Conservation (phyloP, 495 filamentous ascomycete genomes). For the Aspergillus wentii region DNA sequence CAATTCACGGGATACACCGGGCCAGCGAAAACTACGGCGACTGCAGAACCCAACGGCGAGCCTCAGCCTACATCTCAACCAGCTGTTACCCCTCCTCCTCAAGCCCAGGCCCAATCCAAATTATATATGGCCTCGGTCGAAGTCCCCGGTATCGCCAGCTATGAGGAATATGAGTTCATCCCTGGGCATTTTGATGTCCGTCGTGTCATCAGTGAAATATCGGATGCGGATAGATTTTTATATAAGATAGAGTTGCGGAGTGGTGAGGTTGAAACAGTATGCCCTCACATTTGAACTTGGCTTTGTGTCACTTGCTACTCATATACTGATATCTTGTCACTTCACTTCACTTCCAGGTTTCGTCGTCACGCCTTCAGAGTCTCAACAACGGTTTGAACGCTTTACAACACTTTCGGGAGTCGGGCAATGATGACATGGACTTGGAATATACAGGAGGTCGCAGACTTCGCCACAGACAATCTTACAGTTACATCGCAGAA, state of each 20-base stretch:
- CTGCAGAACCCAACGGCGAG: background rate
- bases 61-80: background rate
- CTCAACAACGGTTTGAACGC: constrained; percentile 28
- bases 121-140: constrained; percentile 27
- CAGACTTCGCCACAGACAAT: background rate
- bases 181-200: constrained; percentile 39
- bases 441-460: too few species aligned
- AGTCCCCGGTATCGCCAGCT: constrained; percentile 31
- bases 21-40: background rate
- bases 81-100: too few species aligned
- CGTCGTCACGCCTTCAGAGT: constrained; percentile 19
- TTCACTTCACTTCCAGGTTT: constrained; percentile 16
- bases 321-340: constrained; percentile 8
- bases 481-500: constrained; percentile 3
- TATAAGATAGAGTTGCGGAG: constrained; percentile 45
- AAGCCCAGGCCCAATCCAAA: too few species aligned
- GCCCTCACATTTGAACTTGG: constrained; percentile 6
- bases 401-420: constrained; percentile 19
- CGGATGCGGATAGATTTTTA: constrained; percentile 15
- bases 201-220: constrained; percentile 32
- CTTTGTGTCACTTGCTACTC: background rate
- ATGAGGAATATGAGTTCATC: constrained; percentile 44
- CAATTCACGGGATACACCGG: constrained; percentile 6
- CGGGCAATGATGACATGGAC: background rate
- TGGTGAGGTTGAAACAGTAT: constrained; percentile 40